These are phyloP conservation scores for Hevea brasiliensis DNA, from an alignment of 345 rosid species.

Conservation along the genomic window DNA sequence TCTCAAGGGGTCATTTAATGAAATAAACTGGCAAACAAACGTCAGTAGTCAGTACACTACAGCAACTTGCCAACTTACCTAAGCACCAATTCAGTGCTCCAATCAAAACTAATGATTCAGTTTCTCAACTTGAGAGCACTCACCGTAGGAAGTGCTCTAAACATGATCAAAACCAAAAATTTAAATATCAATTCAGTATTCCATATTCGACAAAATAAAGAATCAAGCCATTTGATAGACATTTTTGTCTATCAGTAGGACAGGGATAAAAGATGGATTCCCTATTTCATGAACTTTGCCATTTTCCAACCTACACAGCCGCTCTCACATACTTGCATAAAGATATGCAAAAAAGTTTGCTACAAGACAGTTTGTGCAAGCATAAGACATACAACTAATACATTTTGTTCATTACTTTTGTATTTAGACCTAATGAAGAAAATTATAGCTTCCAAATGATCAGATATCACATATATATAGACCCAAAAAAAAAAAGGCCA, in stretches of 20 bases:
- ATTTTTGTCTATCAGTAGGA: background rate
- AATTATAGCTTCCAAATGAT: background rate
- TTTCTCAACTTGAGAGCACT: background rate
- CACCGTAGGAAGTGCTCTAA: background rate
- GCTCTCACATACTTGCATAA: background rate
- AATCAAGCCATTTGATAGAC: background rate
- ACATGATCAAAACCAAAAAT: too few species aligned
- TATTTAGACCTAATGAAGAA: background rate
- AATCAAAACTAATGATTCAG: background rate
- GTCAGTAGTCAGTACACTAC: background rate
- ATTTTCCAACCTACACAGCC: background rate
- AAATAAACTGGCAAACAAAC: background rate
- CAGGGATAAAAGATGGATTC: background rate
- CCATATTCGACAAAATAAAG: too few species aligned
- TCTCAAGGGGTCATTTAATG: background rate
- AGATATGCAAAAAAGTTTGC: background rate
- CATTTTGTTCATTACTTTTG: background rate
- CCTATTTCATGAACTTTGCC: too few species aligned
- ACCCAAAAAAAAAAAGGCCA: slow-evolving; percentile 5
- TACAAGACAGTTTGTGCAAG: background rate
- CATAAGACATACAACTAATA: background rate
- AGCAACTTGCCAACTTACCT: background rate
- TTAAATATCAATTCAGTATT: too few species aligned
- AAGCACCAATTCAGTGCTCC: background rate
- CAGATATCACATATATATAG: background rate